These are phyloP conservation scores for Fusarium sacchari DNA, from an alignment of 2,329 filamentous ascomycete species.

Conservation along the genomic window DNA sequence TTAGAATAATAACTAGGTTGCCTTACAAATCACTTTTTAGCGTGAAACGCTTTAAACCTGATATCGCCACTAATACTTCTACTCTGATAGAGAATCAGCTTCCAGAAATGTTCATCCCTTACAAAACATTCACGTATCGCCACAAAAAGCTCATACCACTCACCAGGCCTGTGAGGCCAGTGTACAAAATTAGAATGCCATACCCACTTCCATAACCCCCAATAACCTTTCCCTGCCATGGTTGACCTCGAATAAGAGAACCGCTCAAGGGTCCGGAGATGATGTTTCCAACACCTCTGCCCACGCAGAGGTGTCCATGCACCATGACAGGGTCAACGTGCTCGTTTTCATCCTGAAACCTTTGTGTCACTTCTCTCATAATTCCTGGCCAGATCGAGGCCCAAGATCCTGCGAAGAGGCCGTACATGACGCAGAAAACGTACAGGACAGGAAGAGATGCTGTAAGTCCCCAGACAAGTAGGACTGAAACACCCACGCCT, in stretches of 20 bases:
- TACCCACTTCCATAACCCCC: constrained; percentile 62
- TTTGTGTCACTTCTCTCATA: constrained; percentile 51
- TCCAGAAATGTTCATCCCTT: neutral
- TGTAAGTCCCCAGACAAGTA: constrained; percentile 68
- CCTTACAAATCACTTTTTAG: neutral
- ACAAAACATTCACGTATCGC: constrained; percentile 24
- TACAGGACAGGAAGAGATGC: constrained; percentile 61
- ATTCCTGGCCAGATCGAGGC: constrained; percentile 67
- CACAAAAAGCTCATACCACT: constrained; percentile 32
- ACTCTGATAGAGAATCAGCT: neutral
- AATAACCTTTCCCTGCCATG: constrained; percentile 52
- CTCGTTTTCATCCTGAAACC: constrained; percentile 10
- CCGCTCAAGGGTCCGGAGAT: constrained; percentile 64
- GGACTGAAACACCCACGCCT: constrained; percentile 61
- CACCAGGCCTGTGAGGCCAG: constrained; percentile 49
- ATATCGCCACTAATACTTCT: neutral
- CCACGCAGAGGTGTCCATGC: constrained; percentile 64
- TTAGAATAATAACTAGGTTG: neutral
- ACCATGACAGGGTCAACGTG: constrained; percentile 58
- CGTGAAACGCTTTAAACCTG: neutral
- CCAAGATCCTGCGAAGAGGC: constrained; percentile 70
- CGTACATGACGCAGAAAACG: constrained; percentile 69
- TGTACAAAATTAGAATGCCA: constrained; percentile 65
- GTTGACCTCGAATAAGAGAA: constrained; percentile 54
- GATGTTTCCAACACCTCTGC: constrained; percentile 68